Base-by-base conservation (phyloP, 2,329 filamentous ascomycete genomes). In the Corinectria fuckeliana region DNA sequence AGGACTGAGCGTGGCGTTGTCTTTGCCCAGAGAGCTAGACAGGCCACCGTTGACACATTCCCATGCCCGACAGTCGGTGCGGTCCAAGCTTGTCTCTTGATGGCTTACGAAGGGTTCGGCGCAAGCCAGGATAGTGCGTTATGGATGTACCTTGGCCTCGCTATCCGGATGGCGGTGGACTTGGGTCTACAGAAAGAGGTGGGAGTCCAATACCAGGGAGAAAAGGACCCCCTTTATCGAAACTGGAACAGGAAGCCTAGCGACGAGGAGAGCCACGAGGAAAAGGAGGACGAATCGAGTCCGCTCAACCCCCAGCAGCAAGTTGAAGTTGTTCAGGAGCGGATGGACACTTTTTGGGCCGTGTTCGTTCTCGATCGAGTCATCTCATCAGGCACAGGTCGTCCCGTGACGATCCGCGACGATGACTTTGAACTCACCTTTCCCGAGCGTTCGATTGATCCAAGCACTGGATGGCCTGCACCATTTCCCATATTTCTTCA, bases 141-240 rank as follows among this genome's bases (percentile, higher is more conserved):
- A 6, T 97, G 93, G 92, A 96, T 96, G 92, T 96, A 96, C 71
- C 81, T 96, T 1, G 93, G 92, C 0, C 88, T 94, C 50, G 89
- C 92, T 0, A 96, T 96, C 60, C 88, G 92, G 13, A 91, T 93
- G 87, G 89, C 89, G 0, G 85, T 91, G 60, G 90, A 93, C 70
- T 76, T 96, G 9, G 92, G 93, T 0, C 81, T 96, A 64, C 91
- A 94, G 66, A 96, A 93, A 64, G 82, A 91, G 14, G 89, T 93
- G 63, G 92, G 92, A 0, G 82, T 96, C 47, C 82, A 81, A 59
- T 85, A 84, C 60, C 84, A 85, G 65, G 82, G 81, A n/a, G 80
- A 81, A 56, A 82, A 77, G 61, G 82, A 85, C 21, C 78, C 80
- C 2, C 79, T 79, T 77, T 81, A 81, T 64, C 77, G 82, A 16